Percentiles rank a stretch among this genome's conserved stretches.
These are phyloP conservation scores for Penicillium polonicum DNA, from an alignment of 2,329 filamentous ascomycete genomes.

Conservation along the genomic window DNA sequence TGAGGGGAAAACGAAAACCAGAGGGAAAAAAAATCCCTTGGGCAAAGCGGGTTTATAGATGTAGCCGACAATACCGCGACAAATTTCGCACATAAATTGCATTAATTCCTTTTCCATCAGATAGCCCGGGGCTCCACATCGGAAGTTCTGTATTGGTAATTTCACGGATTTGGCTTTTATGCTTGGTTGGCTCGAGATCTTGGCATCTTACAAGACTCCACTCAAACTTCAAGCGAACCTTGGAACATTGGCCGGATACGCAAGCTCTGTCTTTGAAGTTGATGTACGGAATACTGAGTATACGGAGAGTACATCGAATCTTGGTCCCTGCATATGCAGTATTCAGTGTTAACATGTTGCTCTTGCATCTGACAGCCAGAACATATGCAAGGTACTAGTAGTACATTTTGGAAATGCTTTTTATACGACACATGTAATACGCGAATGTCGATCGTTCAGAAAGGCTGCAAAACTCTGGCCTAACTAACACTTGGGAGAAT, in stretches of 20 bases:
- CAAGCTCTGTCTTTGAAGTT: background rate
- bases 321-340: background rate
- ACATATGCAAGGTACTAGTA: background rate
- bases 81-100: slow-evolving; percentile 2
- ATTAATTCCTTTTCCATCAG: slow-evolving; percentile 11
- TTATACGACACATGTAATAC: background rate
- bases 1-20: background rate
- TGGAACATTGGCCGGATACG: slow-evolving; percentile 1
- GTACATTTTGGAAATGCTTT: background rate
- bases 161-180: background rate
- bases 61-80: slow-evolving; percentile 12
- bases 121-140: slow-evolving; percentile 10
- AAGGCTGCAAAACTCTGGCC: background rate
- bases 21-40: background rate
- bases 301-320: background rate
- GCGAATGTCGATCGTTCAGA: too few species aligned
- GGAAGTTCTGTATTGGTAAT: slow-evolving; percentile 8
- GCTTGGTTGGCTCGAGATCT: slow-evolving; percentile 3
- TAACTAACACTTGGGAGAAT: background rate
- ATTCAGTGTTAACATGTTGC: background rate
- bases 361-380: background rate
- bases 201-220: slow-evolving; percentile 1
- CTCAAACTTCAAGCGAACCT: slow-evolving; percentile 7
- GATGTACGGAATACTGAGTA: too few species aligned
- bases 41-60: slow-evolving; percentile 13